phyloP scores from a whole-genome alignment of 2,329 filamentous ascomycete genomes.

The Phoma sp. region DNA sequence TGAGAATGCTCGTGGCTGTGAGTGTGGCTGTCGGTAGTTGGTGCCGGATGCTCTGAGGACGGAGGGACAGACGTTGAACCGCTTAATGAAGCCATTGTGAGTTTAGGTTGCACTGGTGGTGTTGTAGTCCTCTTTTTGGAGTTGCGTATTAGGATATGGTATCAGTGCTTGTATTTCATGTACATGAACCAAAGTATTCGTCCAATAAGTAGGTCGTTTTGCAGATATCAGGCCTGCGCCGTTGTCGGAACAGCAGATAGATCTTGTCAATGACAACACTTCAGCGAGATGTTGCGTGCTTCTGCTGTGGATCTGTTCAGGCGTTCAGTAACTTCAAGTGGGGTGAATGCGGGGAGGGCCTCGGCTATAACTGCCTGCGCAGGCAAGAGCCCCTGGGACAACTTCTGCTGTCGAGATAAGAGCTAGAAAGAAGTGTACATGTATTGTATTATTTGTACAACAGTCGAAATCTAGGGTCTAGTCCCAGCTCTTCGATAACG shows the following conservation, averaged over 20 bases:
- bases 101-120: background rate
- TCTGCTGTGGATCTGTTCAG: slow-evolving; percentile 8
- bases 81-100: slow-evolving; percentile 8
- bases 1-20: background rate
- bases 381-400: background rate
- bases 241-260: background rate
- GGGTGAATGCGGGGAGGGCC: slow-evolving; percentile 14
- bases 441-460: slow-evolving; percentile 6
- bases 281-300: slow-evolving; percentile 10
- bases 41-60: slow-evolving; percentile 1
- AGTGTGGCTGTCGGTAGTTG: background rate
- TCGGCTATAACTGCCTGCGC: too few species aligned
- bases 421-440: background rate
- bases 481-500: slow-evolving; percentile 6
- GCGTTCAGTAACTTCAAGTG: slow-evolving; percentile 9
- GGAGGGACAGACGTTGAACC: slow-evolving; percentile 13
- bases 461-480: slow-evolving; percentile 10
- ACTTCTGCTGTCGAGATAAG: background rate
- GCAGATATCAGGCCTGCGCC: background rate
- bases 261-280: slow-evolving; percentile 5
- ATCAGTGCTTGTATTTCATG: too few species aligned
- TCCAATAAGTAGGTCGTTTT: background rate
- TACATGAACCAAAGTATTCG: background rate
- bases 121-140: too few species aligned
- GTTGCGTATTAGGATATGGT: too few species aligned